These are phyloP conservation scores for Trichoderma gamsii DNA, from an alignment of 495 filamentous ascomycete species.

Conservation along the genomic window DNA sequence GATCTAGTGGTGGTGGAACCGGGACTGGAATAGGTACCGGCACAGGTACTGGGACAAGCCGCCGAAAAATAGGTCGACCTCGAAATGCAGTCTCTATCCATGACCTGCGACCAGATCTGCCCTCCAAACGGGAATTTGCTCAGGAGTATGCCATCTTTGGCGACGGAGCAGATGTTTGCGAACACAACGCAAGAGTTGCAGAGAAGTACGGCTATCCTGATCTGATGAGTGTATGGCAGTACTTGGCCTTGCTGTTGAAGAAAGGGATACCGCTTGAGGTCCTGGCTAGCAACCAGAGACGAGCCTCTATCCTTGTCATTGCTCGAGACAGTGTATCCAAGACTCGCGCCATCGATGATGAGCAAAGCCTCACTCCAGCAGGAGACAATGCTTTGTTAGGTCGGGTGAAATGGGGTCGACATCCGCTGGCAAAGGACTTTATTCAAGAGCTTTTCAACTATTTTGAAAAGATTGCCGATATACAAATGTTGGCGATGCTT, in stretches of 20 bases:
- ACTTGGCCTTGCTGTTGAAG: conserved; percentile 69
- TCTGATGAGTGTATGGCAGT: conserved; percentile 76
- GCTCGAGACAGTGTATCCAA: conserved; percentile 51
- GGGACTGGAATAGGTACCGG: conserved; percentile 49
- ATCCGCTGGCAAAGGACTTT: conserved; percentile 73
- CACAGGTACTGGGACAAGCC: conserved; percentile 42
- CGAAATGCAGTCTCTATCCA: conserved; percentile 63
- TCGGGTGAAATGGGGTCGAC: conserved; percentile 76
- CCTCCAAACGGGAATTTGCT: conserved; percentile 70
- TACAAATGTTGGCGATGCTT: conserved; percentile 94
- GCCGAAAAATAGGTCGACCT: conserved; percentile 35
- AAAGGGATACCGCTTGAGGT: conserved; percentile 66
- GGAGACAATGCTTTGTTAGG: conserved; percentile 39
- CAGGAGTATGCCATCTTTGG: conserved; percentile 78
- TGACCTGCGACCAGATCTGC: conserved; percentile 59
- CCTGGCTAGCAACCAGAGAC: conserved; percentile 38
- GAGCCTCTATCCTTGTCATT: conserved; percentile 56
- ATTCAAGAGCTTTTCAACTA: conserved; percentile 65
- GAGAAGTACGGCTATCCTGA: conserved; percentile 66
- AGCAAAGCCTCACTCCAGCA: conserved; percentile 19
- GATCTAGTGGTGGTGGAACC: conserved; percentile 45
- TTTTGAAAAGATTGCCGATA: conserved; percentile 71
- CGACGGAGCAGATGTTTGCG: conserved; percentile 68
- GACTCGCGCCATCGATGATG: conserved; percentile 35
- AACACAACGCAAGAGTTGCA: conserved; percentile 74